Evolutionary conservation across 2,329 filamentous ascomycete species (phyloP).

Genomic region (Colletotrichum incanum): DNA sequence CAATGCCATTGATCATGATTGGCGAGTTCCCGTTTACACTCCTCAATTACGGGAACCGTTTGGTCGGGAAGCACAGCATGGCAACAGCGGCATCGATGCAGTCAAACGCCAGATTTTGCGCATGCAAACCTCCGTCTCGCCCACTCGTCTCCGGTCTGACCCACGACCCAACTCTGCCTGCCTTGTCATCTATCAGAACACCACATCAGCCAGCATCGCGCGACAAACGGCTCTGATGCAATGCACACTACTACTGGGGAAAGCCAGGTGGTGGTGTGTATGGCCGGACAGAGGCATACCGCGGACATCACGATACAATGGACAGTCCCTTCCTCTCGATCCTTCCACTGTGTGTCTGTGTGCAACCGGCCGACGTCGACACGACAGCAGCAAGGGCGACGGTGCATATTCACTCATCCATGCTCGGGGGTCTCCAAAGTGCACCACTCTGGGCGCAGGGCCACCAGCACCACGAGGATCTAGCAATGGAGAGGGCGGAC

Average conservation of each 20-base stretch:
- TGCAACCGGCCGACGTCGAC: conserved; percentile 16
- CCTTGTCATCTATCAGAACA: conserved; percentile 6
- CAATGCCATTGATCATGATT: conserved; percentile 43
- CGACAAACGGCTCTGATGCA: conserved; percentile 38
- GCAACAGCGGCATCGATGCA: conserved; percentile 46
- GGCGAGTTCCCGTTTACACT: conserved; percentile 44
- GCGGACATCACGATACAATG: conserved; percentile 3
- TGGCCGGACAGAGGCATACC: conserved; percentile 22
- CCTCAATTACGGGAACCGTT: conserved; percentile 41
- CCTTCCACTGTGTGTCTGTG: conserved; percentile 11
- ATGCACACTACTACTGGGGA: not conserved
- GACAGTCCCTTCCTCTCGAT: conserved; percentile 20
- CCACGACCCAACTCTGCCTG: conserved; percentile 19
- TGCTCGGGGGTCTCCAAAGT: conserved; percentile 11
- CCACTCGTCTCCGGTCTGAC: conserved; percentile 24
- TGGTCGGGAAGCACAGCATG: conserved; percentile 45
- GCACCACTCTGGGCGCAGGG: conserved; percentile 18
- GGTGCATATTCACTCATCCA: conserved; percentile 18
- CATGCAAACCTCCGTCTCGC: conserved; percentile 40
- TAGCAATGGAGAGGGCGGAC: conserved; percentile 21
- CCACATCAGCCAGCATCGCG: conserved; percentile 18
- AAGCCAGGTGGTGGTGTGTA: conserved; percentile 1
- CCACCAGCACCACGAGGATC: conserved; percentile 19
- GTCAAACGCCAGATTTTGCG: conserved; percentile 48
- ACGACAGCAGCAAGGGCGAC: conserved; percentile 12